Conservation (phyloP, 2,329 filamentous ascomycete genomes). For the Madurella fahalii region DNA sequence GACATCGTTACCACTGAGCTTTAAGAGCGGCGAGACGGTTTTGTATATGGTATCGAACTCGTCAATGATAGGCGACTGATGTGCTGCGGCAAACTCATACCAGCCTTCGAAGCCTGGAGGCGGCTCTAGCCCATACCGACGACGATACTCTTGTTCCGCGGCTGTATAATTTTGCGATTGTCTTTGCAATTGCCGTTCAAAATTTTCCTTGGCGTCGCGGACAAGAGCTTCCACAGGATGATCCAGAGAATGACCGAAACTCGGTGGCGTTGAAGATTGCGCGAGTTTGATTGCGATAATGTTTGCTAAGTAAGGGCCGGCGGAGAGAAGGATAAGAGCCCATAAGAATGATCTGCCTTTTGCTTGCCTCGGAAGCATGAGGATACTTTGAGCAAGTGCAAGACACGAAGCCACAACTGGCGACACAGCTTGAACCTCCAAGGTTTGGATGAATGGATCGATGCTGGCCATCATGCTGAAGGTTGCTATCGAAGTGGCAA, state of each 20-base stretch:
- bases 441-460: constrained; percentile 29
- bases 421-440: constrained; percentile 26
- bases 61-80: constrained; percentile 45
- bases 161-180: constrained; percentile 38
- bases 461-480: constrained; percentile 32
- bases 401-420: constrained; percentile 30
- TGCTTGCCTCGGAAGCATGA: constrained; percentile 30
- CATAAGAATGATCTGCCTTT: constrained; percentile 30
- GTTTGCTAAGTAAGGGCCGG: constrained; percentile 32
- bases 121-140: constrained; percentile 40
- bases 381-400: constrained; percentile 31
- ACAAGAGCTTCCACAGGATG: constrained; percentile 38
- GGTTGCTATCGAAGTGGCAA: constrained; percentile 28
- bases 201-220: constrained; percentile 27
- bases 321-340: constrained; percentile 29
- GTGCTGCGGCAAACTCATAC: constrained; percentile 39
- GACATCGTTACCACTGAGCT: constrained; percentile 35
- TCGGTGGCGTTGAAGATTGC: constrained; percentile 9
- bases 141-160: constrained; percentile 40
- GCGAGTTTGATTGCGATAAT: constrained; percentile 23
- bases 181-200: constrained; percentile 30
- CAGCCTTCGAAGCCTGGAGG: constrained; percentile 45
- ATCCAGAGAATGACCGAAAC: constrained; percentile 6
- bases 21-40: constrained; percentile 39
- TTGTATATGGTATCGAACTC: constrained; percentile 45